Conservation (phyloP, 1,284 basidiomycete species). For the Ustilago trichophora region DNA sequence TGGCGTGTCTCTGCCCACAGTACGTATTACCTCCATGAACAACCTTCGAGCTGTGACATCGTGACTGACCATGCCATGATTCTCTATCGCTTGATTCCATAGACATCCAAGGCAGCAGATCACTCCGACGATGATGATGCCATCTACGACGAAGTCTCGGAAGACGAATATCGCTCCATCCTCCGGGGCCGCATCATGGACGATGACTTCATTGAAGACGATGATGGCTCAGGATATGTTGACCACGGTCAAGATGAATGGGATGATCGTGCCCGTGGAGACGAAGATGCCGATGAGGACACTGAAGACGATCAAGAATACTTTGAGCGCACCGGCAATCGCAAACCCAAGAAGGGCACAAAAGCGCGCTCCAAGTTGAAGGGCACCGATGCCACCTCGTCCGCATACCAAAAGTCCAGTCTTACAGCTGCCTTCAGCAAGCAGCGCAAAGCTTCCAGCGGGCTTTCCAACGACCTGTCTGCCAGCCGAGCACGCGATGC, state of each 20-base stretch:
- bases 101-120: constrained; percentile 20
- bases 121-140: constrained; percentile 61
- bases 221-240: constrained; percentile 89
- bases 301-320: constrained; percentile 62
- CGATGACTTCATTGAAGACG: constrained; percentile 92
- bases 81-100: neutral
- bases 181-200: constrained; percentile 84
- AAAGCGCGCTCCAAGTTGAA: constrained; percentile 44
- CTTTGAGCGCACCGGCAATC: constrained; percentile 61
- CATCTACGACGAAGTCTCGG: constrained; percentile 91
- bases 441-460: constrained; percentile 25
- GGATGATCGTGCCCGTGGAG: constrained; percentile 64
- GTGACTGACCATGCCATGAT: neutral
- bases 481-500: constrained; percentile 34
- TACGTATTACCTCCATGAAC: constrained; percentile 16
- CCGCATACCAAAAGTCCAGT: constrained; percentile 32
- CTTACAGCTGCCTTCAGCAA: constrained; percentile 42
- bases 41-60: too few relatives aligned
- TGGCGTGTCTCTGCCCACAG: constrained; percentile 33
- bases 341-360: constrained; percentile 59
- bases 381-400: constrained; percentile 6
- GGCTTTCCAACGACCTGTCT: constrained; percentile 11
- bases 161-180: constrained; percentile 87
- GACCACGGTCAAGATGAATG: constrained; percentile 97
- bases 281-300: constrained; percentile 69